phyloP scores from a whole-genome alignment of 2,329 filamentous ascomycete genomes.

The Chrysosporium queenslandicum region DNA sequence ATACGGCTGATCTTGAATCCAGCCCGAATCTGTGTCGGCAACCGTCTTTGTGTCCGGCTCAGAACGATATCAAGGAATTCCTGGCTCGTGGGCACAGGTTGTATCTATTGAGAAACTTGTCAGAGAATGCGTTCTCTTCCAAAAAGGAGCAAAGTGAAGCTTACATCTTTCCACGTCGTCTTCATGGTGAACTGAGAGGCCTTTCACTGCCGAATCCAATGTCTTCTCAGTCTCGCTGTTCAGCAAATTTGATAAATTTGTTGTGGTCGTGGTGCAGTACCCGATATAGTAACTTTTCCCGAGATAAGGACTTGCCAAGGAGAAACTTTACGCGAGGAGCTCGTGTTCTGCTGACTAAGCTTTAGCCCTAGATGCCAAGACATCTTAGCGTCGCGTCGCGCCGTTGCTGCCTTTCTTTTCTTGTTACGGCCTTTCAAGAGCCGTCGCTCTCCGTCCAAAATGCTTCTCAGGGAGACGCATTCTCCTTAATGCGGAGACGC shows the following conservation, averaged over 20 bases:
- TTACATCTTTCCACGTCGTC: slow-evolving; percentile 50
- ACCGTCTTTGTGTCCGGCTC: slow-evolving; percentile 78
- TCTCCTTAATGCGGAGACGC: no score
- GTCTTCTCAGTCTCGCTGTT: background rate
- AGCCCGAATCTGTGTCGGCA: slow-evolving; percentile 89
- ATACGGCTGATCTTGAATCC: slow-evolving; percentile 96
- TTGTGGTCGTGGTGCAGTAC: slow-evolving; percentile 7
- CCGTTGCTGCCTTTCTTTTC: no score
- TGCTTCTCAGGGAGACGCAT: no score
- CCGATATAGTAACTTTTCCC: slow-evolving; percentile 20
- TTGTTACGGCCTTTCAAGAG: no score
- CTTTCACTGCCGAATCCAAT: background rate
- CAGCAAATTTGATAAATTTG: slow-evolving; percentile 14
- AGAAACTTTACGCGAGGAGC: slow-evolving; percentile 12
- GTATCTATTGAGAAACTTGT: slow-evolving; percentile 48
- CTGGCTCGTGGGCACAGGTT: slow-evolving; percentile 79
- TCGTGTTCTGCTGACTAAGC: slow-evolving; percentile 11
- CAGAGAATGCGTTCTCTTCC: background rate
- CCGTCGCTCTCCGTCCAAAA: no score
- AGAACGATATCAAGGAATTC: slow-evolving; percentile 98
- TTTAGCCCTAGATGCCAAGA: no score
- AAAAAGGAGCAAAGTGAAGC: slow-evolving; percentile 30
- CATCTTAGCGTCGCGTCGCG: no score
- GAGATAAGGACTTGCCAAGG: slow-evolving; percentile 14
- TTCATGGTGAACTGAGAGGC: slow-evolving; percentile 40